A percentile compares a stretch with the other conserved stretches of the same genome.
Conservation (phyloP, 805 yeast genomes). For the Helenozyma baotianmanensis region DNA sequence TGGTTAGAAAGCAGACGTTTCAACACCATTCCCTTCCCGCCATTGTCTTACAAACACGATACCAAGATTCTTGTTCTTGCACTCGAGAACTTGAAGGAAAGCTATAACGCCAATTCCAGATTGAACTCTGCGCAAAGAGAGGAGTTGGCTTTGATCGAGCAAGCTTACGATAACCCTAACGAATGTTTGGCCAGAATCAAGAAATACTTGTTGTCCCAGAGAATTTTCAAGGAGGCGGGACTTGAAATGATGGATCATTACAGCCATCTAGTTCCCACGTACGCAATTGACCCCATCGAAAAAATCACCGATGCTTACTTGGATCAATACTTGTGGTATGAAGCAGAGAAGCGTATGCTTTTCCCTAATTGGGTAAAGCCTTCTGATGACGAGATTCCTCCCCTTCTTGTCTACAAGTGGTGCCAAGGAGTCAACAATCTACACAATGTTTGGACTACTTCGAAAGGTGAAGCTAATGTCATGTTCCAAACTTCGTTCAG, state of each 20-base stretch:
- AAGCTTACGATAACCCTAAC: conserved; percentile 95
- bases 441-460: conserved; percentile 71
- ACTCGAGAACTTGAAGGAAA: conserved; percentile 79
- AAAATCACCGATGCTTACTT: conserved; percentile 94
- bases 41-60: conserved; percentile 85
- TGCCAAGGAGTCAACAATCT: conserved; percentile 84
- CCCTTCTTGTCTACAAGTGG: conserved; percentile 88
- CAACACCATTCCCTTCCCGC: conserved; percentile 90
- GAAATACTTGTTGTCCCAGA: conserved; percentile 74
- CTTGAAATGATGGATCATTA: conserved; percentile 90
- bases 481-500: conserved; percentile 72
- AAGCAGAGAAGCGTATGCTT: conserved; percentile 77
- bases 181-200: conserved; percentile 85
- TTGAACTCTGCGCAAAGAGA: conserved; percentile 85
- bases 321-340: conserved; percentile 95
- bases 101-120: conserved; percentile 60
- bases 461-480: conserved; percentile 73
- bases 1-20: conserved; percentile 87
- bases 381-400: conserved; percentile 89
- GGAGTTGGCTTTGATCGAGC: conserved; percentile 88
- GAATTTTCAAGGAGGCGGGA: conserved; percentile 86
- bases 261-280: conserved; percentile 79
- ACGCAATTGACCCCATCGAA: conserved; percentile 85
- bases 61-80: conserved; percentile 88
- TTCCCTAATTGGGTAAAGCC: conserved; percentile 98